Conservation (phyloP, 108 stramenopile species). For the Cyclotella baltica region DNA sequence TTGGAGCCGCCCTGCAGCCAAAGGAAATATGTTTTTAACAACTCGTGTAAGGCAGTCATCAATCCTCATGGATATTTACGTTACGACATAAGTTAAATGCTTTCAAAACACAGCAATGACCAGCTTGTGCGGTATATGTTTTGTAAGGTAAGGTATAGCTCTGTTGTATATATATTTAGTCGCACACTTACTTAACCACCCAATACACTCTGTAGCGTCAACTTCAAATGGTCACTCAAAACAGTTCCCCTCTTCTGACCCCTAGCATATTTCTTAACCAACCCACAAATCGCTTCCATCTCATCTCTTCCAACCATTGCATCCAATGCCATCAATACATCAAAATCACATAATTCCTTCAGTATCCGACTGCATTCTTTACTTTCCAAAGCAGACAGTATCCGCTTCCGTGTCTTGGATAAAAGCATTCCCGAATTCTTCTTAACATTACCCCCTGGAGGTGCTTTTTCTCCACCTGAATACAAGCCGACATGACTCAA, state of each 20-base stretch:
- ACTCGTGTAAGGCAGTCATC: no score
- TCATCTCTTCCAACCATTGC: constrained; percentile 59
- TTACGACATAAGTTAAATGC: no score
- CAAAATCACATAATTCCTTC: constrained; percentile 74
- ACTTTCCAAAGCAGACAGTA: constrained; percentile 63
- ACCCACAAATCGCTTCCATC: constrained; percentile 56
- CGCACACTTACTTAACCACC: no score
- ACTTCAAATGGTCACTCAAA: constrained; percentile 56
- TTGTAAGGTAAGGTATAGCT: no score
- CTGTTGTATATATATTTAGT: no score
- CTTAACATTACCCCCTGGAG: constrained; percentile 51
- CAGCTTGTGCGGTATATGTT: no score
- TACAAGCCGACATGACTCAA: constrained; percentile 74
- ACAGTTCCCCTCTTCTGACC: constrained; percentile 76
- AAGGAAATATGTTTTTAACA: no score
- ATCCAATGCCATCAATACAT: constrained; percentile 71
- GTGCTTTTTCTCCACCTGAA: constrained; percentile 46
- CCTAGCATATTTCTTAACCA: constrained; percentile 76
- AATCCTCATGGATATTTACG: no score
- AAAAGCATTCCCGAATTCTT: constrained; percentile 70
- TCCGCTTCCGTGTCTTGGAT: constrained; percentile 74
- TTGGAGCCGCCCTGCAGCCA: no score
- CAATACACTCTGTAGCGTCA: constrained; percentile 52
- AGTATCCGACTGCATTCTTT: constrained; percentile 31
- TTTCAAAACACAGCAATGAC: no score